Evolutionary conservation across 2,329 filamentous ascomycete genomes (phyloP).

Genomic region (Berkeleyomyces rouxiae): DNA sequence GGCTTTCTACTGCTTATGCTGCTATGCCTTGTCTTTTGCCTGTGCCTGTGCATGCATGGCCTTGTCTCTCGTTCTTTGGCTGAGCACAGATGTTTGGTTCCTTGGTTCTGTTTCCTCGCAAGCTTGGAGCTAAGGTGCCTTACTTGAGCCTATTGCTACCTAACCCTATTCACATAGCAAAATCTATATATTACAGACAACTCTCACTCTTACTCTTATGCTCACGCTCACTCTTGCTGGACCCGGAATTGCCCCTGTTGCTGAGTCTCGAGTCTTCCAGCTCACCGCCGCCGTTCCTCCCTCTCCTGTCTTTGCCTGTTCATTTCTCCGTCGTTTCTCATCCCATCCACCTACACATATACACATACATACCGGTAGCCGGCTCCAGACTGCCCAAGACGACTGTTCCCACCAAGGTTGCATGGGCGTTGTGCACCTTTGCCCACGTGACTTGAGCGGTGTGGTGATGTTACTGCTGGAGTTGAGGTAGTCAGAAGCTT

Average conservation of each 20-base stretch:
- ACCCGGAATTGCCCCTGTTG: not conserved
- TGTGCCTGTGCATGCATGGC: not conserved
- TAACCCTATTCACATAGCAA: not conserved
- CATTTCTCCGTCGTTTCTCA: not conserved
- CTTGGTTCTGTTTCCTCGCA: not conserved
- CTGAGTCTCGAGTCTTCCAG: not conserved
- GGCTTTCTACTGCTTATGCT: not conserved
- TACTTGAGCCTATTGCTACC: not conserved
- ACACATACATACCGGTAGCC: too few relatives aligned
- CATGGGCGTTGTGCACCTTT: too few relatives aligned
- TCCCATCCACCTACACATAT: not conserved
- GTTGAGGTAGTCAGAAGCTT: not conserved
- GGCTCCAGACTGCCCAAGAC: too few relatives aligned
- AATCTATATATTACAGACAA: not conserved
- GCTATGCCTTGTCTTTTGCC: not conserved
- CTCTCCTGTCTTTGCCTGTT: not conserved
- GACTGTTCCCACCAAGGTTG: too few relatives aligned
- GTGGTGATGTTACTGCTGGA: not conserved
- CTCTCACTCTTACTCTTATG: not conserved
- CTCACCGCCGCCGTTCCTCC: not conserved
- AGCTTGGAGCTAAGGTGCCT: not conserved
- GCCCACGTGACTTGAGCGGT: too few relatives aligned
- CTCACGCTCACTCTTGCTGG: too few relatives aligned
- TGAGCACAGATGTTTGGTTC: slow-evolving; percentile 3
- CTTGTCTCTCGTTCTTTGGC: not conserved